Evolutionary conservation across 495 filamentous ascomycete genomes (phyloP).

Genomic region (Trichoderma asperelloides): DNA sequence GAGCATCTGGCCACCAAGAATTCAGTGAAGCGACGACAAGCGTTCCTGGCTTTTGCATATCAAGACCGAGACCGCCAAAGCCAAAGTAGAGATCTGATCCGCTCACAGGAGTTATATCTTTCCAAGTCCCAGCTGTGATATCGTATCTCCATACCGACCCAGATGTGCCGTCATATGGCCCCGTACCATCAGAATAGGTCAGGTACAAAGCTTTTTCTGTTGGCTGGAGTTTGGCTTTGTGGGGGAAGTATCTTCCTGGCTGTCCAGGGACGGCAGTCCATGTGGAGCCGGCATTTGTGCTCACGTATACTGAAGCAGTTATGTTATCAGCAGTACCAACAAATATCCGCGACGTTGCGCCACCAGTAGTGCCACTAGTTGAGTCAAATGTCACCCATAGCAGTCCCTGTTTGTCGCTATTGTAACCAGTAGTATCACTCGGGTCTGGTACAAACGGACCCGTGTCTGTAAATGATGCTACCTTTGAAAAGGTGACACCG

Average conservation of each 20-base stretch:
- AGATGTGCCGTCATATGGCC: slow-evolving; percentile 45
- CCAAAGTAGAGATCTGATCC: slow-evolving; percentile 37
- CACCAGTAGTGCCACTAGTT: slow-evolving; percentile 34
- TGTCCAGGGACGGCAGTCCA: slow-evolving; percentile 42
- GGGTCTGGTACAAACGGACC: slow-evolving; percentile 41
- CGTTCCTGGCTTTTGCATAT: slow-evolving; percentile 45
- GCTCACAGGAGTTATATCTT: slow-evolving; percentile 44
- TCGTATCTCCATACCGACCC: slow-evolving; percentile 47
- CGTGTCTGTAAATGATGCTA: slow-evolving; percentile 45
- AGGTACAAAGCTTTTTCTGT: slow-evolving; percentile 47
- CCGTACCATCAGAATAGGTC: slow-evolving; percentile 46
- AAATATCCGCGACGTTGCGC: slow-evolving; percentile 49
- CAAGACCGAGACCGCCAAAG: slow-evolving; percentile 47
- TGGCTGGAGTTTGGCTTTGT: slow-evolving; percentile 46
- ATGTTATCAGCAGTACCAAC: slow-evolving; percentile 47
- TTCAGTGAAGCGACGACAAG: slow-evolving; percentile 48
- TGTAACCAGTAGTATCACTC: slow-evolving; percentile 33
- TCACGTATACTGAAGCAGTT: slow-evolving; percentile 43
- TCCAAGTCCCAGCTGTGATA: slow-evolving; percentile 39
- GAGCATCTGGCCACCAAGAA: slow-evolving; percentile 51
- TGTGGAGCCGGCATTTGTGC: slow-evolving; percentile 43
- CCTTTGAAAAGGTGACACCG: slow-evolving; percentile 48
- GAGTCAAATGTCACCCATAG: slow-evolving; percentile 48
- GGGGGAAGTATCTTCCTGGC: slow-evolving; percentile 43
- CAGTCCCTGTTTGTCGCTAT: slow-evolving; percentile 42